phyloP scores from a whole-genome alignment of 176 grass and related monocot species.

The Tuctoria greenei region DNA sequence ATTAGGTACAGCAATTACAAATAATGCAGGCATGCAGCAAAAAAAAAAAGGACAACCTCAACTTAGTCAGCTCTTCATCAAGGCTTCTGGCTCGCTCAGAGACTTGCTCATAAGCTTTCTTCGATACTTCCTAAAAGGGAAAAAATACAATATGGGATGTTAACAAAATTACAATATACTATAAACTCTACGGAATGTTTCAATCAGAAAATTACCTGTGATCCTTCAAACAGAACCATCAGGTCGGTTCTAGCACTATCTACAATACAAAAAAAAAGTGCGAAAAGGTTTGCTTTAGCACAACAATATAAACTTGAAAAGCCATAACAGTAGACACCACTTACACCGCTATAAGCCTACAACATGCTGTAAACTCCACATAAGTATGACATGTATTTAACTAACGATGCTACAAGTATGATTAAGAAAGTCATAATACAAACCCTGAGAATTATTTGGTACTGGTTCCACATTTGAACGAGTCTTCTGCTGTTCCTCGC shows the following conservation, averaged over 20 bases:
- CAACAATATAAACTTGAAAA: conserved; percentile 19
- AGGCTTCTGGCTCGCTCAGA: conserved; percentile 69
- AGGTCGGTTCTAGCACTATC: conserved; percentile 70
- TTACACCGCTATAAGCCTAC: background rate
- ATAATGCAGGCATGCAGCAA: background rate
- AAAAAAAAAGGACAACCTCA: conserved; percentile 47
- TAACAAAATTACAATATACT: conserved; percentile 19
- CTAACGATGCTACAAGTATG: background rate
- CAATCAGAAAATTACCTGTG: conserved; percentile 60
- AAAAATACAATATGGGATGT: conserved; percentile 18
- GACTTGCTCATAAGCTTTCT: conserved; percentile 78
- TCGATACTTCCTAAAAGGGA: conserved; percentile 59
- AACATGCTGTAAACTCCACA: background rate
- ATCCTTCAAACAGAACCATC: conserved; percentile 84
- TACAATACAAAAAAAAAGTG: conserved; percentile 40
- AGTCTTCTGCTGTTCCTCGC: conserved; percentile 81
- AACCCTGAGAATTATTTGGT: conserved; percentile 56
- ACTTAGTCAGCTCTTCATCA: conserved; percentile 71
- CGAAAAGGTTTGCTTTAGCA: conserved; percentile 13
- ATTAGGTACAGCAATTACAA: background rate
- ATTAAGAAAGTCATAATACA: background rate
- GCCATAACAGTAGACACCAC: background rate
- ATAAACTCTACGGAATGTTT: conserved; percentile 19
- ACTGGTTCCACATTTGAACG: conserved; percentile 47
- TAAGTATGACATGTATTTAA: background rate